These are phyloP conservation scores for Tetrahymena thermophila DNA, from an alignment of 73 alveolate genomes.

Conservation along the genomic window DNA sequence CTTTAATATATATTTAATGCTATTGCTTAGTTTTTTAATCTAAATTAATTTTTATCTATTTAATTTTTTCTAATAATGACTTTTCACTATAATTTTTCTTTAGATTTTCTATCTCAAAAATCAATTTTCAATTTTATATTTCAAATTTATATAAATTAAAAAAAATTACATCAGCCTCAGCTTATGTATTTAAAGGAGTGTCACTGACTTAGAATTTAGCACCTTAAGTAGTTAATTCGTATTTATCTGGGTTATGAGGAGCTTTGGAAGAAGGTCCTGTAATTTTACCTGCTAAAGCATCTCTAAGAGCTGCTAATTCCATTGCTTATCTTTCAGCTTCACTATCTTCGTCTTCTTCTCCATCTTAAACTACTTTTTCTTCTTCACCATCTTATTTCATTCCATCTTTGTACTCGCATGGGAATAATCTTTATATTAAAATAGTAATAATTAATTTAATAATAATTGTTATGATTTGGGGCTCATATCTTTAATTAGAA, in stretches of 20 bases:
- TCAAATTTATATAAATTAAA: no score
- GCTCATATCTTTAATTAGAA: not conserved
- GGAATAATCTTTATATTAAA: not conserved
- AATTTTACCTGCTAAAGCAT: slow-evolving; percentile 32
- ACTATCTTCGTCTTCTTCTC: not conserved
- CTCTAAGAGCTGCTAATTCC: slow-evolving; percentile 15
- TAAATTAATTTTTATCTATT: no score
- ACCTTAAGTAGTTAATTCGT: slow-evolving; percentile 34
- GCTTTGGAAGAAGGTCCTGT: slow-evolving; percentile 23
- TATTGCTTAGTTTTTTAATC: no score
- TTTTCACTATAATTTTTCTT: no score
- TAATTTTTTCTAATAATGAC: no score
- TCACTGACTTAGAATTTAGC: slow-evolving; percentile 35
- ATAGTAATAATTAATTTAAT: not conserved
- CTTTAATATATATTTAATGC: no score
- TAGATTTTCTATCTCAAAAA: no score
- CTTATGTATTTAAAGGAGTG: slow-evolving; percentile 46
- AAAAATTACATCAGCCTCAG: not conserved
- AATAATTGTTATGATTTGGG: not conserved
- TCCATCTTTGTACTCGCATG: not conserved
- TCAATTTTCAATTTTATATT: no score
- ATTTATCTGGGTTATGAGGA: slow-evolving; percentile 44
- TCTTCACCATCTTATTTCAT: not conserved
- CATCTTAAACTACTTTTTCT: not conserved
- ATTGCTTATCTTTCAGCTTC: slow-evolving; percentile 1